Conservation (phyloP, 2,329 filamentous ascomycete species). For the Colletotrichum chrysophilum region DNA sequence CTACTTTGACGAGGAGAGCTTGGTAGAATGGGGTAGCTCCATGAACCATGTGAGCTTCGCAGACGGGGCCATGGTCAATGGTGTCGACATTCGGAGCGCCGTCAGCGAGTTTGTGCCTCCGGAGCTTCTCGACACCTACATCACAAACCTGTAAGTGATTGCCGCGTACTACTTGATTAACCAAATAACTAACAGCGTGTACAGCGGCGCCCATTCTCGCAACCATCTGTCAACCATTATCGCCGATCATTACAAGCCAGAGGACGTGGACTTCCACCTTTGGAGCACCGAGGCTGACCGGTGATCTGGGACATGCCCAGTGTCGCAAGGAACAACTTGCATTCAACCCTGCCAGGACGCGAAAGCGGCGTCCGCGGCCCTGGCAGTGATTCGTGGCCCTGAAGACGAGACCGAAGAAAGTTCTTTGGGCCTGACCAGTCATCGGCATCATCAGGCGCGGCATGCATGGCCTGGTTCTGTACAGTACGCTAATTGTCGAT, state of each 20-base stretch:
- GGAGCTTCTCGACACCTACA: slow-evolving; percentile 79
- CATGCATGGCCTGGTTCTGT: slow-evolving; percentile 10
- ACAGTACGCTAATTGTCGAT: background rate
- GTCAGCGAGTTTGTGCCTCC: slow-evolving; percentile 83
- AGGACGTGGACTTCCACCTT: slow-evolving; percentile 70
- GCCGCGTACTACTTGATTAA: background rate
- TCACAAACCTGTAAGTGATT: slow-evolving; percentile 72
- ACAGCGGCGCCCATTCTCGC: slow-evolving; percentile 69
- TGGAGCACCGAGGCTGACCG: slow-evolving; percentile 39
- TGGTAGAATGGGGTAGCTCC: slow-evolving; percentile 88
- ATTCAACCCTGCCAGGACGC: slow-evolving; percentile 8
- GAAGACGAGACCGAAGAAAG: background rate
- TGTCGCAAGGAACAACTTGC: slow-evolving; percentile 8
- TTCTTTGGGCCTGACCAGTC: background rate
- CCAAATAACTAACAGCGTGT: background rate
- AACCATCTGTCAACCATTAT: slow-evolving; percentile 77
- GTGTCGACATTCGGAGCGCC: slow-evolving; percentile 79
- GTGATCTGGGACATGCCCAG: slow-evolving; percentile 20
- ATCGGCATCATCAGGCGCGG: background rate
- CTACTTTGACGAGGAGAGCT: slow-evolving; percentile 78
- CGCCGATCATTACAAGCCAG: slow-evolving; percentile 75
- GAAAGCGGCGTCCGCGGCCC: slow-evolving; percentile 7
- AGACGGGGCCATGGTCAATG: slow-evolving; percentile 79
- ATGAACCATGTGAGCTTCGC: slow-evolving; percentile 78
- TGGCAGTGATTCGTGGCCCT: slow-evolving; percentile 1